These are phyloP conservation scores for Auricularia sp. DNA, from an alignment of 768 basidiomycete species.

Conservation along the genomic window DNA sequence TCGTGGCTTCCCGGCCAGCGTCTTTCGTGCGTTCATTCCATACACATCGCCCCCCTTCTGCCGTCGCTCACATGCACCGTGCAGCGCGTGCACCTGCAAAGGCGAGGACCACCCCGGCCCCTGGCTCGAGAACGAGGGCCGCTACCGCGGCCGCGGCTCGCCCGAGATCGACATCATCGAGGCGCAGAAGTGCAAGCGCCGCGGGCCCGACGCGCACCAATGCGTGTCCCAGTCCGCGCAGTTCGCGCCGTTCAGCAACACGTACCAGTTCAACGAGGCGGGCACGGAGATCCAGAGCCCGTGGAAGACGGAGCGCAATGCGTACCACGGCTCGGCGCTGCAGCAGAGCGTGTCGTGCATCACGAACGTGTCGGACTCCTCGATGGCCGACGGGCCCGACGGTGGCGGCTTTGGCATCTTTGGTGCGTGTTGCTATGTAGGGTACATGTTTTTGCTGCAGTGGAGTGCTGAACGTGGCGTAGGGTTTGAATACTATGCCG, in stretches of 20 bases:
- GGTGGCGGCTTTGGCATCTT: slow-evolving; percentile 51
- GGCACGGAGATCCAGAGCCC: slow-evolving; percentile 16
- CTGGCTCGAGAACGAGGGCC: slow-evolving; percentile 39
- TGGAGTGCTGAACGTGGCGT: slow-evolving; percentile 11
- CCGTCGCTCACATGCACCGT: neutral
- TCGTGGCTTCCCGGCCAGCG: slow-evolving; percentile 35
- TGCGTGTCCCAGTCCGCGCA: slow-evolving; percentile 24
- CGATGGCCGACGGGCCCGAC: slow-evolving; percentile 28
- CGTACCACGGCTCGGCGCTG: slow-evolving; percentile 18
- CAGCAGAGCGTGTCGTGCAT: slow-evolving; percentile 12
- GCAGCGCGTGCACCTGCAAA: slow-evolving; percentile 32
- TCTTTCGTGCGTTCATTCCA: slow-evolving; percentile 24
- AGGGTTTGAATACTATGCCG: slow-evolving; percentile 67
- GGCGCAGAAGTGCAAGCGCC: slow-evolving; percentile 17
- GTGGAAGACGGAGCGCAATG: slow-evolving; percentile 17
- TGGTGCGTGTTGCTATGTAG: slow-evolving; percentile 31
- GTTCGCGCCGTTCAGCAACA: slow-evolving; percentile 23
- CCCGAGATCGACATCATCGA: slow-evolving; percentile 38
- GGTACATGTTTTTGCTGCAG: slow-evolving; percentile 4
- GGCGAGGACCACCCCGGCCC: slow-evolving; percentile 39
- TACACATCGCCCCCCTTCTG: neutral
- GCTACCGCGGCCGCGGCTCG: slow-evolving; percentile 43
- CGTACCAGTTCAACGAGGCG: slow-evolving; percentile 26
- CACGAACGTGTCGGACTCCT: slow-evolving; percentile 38
- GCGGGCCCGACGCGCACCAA: slow-evolving; percentile 10